phyloP scores from a whole-genome alignment of 345 rosid species.

The Eucalyptus marginata region DNA sequence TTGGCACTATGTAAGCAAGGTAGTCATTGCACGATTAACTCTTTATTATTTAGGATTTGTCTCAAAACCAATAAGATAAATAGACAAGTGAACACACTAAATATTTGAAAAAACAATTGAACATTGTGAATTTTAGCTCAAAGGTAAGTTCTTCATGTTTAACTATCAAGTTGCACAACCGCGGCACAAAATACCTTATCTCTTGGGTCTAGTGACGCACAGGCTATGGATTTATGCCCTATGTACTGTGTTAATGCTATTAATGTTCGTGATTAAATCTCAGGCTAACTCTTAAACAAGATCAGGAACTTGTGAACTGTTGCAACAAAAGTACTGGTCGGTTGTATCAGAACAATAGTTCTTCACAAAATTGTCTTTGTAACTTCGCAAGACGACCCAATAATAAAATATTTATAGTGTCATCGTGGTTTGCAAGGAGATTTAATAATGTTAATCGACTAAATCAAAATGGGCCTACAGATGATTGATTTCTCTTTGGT shows the following conservation, averaged over 20 bases:
- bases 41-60: too few species aligned
- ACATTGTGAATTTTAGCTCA: too few species aligned
- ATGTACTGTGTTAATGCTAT: background rate
- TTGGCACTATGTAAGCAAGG: too few species aligned
- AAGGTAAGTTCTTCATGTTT: too few species aligned
- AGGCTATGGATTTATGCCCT: background rate
- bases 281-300: background rate
- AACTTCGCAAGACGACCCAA: background rate
- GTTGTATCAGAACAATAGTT: background rate
- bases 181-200: rapidly evolving
- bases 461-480: background rate
- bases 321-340: background rate
- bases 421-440: background rate
- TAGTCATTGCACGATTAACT: too few species aligned
- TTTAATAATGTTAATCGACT: background rate
- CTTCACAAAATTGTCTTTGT: background rate
- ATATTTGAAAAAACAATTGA: too few species aligned
- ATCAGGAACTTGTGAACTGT: background rate
- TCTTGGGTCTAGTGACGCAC: background rate
- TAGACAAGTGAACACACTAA: too few species aligned
- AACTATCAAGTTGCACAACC: too few species aligned
- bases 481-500: background rate
- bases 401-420: background rate
- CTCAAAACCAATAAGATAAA: too few species aligned
- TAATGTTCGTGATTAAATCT: background rate